Base-by-base conservation (phyloP, 768 basidiomycete genomes). In the Pisolithus marmoratus region DNA sequence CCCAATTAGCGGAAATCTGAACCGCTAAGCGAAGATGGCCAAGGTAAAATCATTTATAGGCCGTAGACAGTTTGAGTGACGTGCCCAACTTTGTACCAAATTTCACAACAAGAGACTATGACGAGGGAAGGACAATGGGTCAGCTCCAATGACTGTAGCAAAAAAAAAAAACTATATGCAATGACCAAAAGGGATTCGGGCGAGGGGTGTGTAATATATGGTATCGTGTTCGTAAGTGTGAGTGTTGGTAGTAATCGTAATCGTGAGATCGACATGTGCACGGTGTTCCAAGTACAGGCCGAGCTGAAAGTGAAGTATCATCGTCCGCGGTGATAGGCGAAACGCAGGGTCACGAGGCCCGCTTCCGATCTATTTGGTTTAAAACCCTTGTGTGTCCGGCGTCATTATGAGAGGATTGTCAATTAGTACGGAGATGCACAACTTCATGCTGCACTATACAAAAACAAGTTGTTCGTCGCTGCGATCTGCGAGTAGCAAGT, bases 241-340 rank as follows among this genome's bases (percentile, higher is more conserved):
- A 53, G 60, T 52, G 57, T 50, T 47, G 60, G 34, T 34, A 34
- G 34, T 54, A 59, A 4, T 46, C 29, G 52, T 60, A 58, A 61
- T 65, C 61, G 60, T 66, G 63, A 66, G 63, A 56, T 66, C 68
- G 60, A 67, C 58, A 57, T 61, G 53, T 54, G 48, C 23, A n/a
- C 37, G 34, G 20, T 37, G 54, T 62, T 20, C 48, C 50, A 56
- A 50, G 55, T 41, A 54, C 65, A 50, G 66, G 63, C 59, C 53
- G 26, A 40, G 48, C 57, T 42, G 54, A 44, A 52, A 46, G 47
- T 48, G 50, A 49, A 49, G 29, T 44, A 49, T 47, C 19, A 54
- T 57, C 56, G 61, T 65, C 59, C 65, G 61, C 56, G 54, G 45
- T 46, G 51, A 26, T 40, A 26, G 55, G 53, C 45, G 61, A 61